Evolutionary conservation across 192 early-diverging fungal species (phyloP), one percentile per base, ranked within the genome.

Genomic region (Podila minutissima): DNA sequence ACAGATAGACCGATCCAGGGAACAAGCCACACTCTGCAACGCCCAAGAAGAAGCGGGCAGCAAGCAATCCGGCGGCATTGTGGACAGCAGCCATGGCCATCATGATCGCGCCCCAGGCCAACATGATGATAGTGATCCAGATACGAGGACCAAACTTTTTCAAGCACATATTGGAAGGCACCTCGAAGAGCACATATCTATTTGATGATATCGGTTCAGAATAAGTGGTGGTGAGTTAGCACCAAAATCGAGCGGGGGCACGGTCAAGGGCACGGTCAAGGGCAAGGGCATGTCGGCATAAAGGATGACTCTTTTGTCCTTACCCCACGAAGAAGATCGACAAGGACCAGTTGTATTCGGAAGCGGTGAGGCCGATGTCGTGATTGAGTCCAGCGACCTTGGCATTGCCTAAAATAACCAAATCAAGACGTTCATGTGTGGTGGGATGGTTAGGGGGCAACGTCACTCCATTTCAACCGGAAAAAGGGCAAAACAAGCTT

Each of bases 291-390:
- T 22, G 5, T 33, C 13, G 24, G 61, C 31, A 58, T 3, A 41
- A 41, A 29, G 35, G 8, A 49, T 46, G 26, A 62, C 12, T 61
- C 12, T 13, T 61, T 50, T 13, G 62, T 83, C 77, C 85, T 70
- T 86, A 88, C 68, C 89, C 91, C 64, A 93, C 73, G 69, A 93
- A 94, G 82, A 93, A 93, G 50, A 90, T 86, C 31, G 91, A 89
- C 13, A 94, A 53, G 35, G 88, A 74, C 84, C 87, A 84, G 57
- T 91, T 92, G 77, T 89, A 93, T 32, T 88, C 74, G 57, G 32
- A 69, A 32, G 71, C 37, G 31, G 66, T 75, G 10, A 90, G 67
- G 48, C 57, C 69, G n/a, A 92, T 72, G 49, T 89, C 86, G 3
- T 31, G n/a, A 41, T 66, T 72, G 7, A 91, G 33, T 31, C 83